Evolutionary conservation across 257 asterid species (phyloP), one percentile per base, ranked within the genome.

Genomic region (Verbascum thapsus): DNA sequence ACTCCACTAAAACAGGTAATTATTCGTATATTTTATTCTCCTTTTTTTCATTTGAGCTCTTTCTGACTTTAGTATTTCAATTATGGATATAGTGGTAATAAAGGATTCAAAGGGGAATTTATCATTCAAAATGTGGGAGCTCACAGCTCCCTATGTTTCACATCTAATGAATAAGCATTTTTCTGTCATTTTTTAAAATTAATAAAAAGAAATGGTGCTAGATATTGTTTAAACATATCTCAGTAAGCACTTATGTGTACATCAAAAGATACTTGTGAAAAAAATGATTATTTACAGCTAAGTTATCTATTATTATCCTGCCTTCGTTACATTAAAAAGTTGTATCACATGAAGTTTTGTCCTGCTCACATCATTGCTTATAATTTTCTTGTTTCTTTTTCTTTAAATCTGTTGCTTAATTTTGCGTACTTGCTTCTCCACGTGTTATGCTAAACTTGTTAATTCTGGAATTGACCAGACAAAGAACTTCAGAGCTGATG

Each of bases 1-100:
- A 74, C 83, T 57, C 98, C 98, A 9, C 72, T 91, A 82, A 91
- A 91, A 69, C 96, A 91, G 96, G 98, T 91, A 73, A 51, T 39
- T 19, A n/a, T 26, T 26, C 32, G 32, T 26, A 26, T 26, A 26
- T 26, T 26, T 26, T 1, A 1, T 26, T 50, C 61, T 34, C 34
- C 43, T 37, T 59, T 42, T 26, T 26, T 5, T 26, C 5, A 5
- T 43, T 26, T 56, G 59, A 34, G 68, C 60, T 13, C 56, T 38
- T 59, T 40, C 56, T 16, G 63, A 67, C 26, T 55, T 22, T 30
- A 32, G 37, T 38, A n/a, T 48, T 45, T 58, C 10, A 1, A 6
- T 57, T 23, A 39, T 42, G 50, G 13, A 40, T 38, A 20, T n/a
- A 37, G 11, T 64, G 13, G 51, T 44, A 45, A 6, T 34, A 20